phyloP scores from a whole-genome alignment of 2,329 filamentous ascomycete genomes.

The Ophiostoma piceae region DNA sequence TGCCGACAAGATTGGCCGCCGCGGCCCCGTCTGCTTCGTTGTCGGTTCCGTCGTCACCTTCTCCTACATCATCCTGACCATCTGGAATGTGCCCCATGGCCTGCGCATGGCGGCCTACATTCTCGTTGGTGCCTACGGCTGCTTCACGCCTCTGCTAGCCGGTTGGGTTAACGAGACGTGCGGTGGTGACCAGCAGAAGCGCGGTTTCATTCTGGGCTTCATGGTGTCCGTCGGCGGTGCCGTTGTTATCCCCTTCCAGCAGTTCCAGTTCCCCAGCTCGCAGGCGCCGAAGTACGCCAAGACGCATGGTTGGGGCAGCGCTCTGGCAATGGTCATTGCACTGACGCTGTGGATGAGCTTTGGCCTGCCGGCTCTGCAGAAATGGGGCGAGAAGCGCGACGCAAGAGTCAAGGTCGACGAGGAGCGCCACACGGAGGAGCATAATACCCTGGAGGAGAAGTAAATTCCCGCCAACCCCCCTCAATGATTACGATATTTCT shows the following conservation, averaged over 20 bases:
- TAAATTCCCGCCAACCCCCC: neutral
- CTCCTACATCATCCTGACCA: constrained; percentile 36
- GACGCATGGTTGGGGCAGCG: constrained; percentile 37
- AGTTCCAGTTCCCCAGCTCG: constrained; percentile 36
- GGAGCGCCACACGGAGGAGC: neutral
- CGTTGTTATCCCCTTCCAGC: constrained; percentile 39
- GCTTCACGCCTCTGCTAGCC: constrained; percentile 39
- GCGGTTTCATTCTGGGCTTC: constrained; percentile 39
- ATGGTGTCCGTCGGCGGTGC: constrained; percentile 38
- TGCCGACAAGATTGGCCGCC: constrained; percentile 35
- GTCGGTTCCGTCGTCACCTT: constrained; percentile 36
- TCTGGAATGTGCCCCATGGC: constrained; percentile 37
- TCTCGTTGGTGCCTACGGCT: constrained; percentile 39
- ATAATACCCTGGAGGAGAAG: neutral
- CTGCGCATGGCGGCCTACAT: constrained; percentile 40
- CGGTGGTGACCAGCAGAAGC: constrained; percentile 41
- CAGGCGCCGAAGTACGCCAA: constrained; percentile 35
- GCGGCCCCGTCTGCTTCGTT: constrained; percentile 36
- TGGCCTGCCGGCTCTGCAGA: neutral
- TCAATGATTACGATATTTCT: neutral
- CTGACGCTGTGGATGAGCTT: constrained; percentile 35
- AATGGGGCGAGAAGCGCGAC: neutral
- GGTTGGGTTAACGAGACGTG: constrained; percentile 40
- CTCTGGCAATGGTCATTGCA: constrained; percentile 33
- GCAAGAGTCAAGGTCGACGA: neutral